These are phyloP conservation scores for Ogataea haglerorum DNA, from an alignment of 805 yeast species.

Conservation along the genomic window DNA sequence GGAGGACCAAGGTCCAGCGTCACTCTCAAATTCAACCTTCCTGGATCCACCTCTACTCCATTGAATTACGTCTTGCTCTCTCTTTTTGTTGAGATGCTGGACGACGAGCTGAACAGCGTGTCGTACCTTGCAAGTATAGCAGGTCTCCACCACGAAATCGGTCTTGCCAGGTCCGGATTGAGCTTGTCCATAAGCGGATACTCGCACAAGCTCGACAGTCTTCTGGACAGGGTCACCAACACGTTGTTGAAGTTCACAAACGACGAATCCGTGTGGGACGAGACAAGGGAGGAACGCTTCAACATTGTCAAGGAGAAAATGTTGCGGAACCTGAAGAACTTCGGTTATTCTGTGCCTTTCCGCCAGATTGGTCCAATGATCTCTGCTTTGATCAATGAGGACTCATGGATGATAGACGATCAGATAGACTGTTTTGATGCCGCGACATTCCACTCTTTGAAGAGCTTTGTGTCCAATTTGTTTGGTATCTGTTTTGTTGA, in stretches of 20 bases:
- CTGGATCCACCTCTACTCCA: conserved; percentile 59
- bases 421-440: conserved; percentile 48
- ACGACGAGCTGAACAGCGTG: conserved; percentile 70
- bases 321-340: conserved; percentile 61
- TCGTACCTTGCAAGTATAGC: conserved; percentile 85
- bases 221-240: conserved; percentile 58
- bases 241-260: conserved; percentile 46
- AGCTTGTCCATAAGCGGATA: conserved; percentile 71
- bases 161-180: conserved; percentile 66
- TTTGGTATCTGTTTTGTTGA: conserved; percentile 63
- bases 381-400: conserved; percentile 65
- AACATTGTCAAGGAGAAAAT: conserved; percentile 62
- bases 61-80: conserved; percentile 54
- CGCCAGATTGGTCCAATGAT: conserved; percentile 65
- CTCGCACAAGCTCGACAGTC: conserved; percentile 69
- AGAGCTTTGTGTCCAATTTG: conserved; percentile 48
- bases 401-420: conserved; percentile 62
- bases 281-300: conserved; percentile 54
- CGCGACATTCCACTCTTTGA: conserved; percentile 42
- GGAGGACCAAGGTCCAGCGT: conserved; percentile 84
- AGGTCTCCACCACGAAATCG: conserved; percentile 59
- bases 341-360: conserved; percentile 73
- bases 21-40: conserved; percentile 60
- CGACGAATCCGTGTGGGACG: conserved; percentile 24
- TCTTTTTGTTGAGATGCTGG: conserved; percentile 65